A percentile compares a stretch with the other conserved stretches of the same genome.
Conservation (phyloP, 345 rosid species). For the Gossypium raimondii region DNA sequence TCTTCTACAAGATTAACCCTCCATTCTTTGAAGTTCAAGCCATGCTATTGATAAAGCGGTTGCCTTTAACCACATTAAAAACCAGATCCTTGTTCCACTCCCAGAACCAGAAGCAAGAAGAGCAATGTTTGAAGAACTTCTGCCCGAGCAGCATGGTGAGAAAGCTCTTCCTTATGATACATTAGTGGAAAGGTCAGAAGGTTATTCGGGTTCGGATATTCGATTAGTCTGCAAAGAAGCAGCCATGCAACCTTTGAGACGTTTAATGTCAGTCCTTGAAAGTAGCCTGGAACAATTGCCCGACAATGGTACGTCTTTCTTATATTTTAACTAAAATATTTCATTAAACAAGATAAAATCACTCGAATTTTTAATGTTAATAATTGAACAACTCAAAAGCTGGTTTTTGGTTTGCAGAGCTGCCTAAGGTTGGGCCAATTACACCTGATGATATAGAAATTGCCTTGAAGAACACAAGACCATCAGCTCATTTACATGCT, state of each 20-base stretch:
- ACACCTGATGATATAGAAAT: conserved; percentile 56
- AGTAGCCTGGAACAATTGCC: conserved; percentile 52
- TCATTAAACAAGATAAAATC: neutral
- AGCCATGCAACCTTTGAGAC: conserved; percentile 92
- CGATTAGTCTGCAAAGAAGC: conserved; percentile 88
- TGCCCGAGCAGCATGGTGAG: conserved; percentile 48
- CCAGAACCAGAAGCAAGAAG: conserved; percentile 94
- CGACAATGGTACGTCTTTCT: conserved; percentile 63
- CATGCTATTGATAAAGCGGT: neutral
- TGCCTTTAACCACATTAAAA: conserved; percentile 34
- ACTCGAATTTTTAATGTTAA: too few species aligned
- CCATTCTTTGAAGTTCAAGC: neutral
- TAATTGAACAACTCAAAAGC: neutral
- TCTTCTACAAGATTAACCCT: neutral
- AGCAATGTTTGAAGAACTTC: conserved; percentile 84
- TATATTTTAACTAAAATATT: neutral
- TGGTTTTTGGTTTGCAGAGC: conserved; percentile 43
- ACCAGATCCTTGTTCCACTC: conserved; percentile 89
- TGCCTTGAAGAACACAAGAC: conserved; percentile 85
- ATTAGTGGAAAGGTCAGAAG: conserved; percentile 69
- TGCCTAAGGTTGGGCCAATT: conserved; percentile 79
- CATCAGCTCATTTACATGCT: conserved; percentile 88
- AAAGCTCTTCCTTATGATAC: conserved; percentile 68
- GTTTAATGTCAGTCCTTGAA: conserved; percentile 66
- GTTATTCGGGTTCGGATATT: conserved; percentile 93